These are phyloP conservation scores for Crithidia fasciculata DNA, from an alignment of 208 protist species.

Conservation along the genomic window DNA sequence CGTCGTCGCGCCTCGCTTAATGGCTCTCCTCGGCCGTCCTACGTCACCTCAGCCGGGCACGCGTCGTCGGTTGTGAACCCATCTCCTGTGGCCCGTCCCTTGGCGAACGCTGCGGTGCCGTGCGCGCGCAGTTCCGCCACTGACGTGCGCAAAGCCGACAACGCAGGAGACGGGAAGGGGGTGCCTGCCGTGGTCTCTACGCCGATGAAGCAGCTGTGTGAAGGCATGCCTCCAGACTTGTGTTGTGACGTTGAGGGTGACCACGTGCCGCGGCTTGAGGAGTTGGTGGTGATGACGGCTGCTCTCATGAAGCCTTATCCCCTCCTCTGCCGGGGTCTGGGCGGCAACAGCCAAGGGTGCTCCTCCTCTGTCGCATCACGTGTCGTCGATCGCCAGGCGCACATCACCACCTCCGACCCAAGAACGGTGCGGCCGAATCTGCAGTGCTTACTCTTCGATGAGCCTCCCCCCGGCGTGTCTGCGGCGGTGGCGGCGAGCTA, in stretches of 20 bases:
- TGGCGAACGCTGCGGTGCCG: neutral
- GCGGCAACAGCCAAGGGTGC: neutral
- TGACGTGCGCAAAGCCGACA: neutral
- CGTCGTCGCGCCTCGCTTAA: neutral
- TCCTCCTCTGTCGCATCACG: neutral
- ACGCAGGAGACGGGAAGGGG: neutral
- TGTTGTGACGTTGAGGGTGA: neutral
- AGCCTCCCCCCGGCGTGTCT: neutral
- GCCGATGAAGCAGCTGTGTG: neutral
- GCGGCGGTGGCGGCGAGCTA: conserved; percentile 8
- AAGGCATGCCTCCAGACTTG: neutral
- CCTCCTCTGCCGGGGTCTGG: conserved; percentile 1
- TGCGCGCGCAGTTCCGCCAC: neutral
- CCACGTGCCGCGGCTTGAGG: conserved; percentile 6
- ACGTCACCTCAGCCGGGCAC: conserved; percentile 1
- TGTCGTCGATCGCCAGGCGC: neutral
- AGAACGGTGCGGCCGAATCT: neutral
- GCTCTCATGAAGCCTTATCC: conserved; percentile 31
- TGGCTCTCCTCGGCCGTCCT: conserved; percentile 8
- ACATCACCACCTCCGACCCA: neutral
- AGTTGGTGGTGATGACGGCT: conserved; percentile 13
- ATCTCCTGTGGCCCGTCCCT: neutral
- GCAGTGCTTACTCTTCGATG: neutral
- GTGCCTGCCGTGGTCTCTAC: neutral
- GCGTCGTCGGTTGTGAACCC: neutral